phyloP scores from a whole-genome alignment of 352 stramenopile genomes.

The Hyphochytrium catenoides region DNA sequence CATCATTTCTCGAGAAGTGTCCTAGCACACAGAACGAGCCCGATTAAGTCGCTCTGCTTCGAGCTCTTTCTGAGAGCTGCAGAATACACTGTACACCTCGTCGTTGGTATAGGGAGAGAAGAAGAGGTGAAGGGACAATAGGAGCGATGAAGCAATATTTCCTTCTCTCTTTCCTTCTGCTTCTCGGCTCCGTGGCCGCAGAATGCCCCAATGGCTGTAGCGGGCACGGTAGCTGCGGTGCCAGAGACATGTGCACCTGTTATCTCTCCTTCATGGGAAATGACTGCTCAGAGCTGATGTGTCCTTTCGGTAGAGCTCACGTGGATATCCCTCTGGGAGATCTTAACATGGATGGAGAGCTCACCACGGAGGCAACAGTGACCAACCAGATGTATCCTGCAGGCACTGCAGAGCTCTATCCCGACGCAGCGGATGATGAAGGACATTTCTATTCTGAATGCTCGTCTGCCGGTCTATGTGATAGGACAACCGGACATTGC shows the following conservation, averaged over 20 bases:
- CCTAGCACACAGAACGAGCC: too few species aligned
- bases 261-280: conserved; percentile 59
- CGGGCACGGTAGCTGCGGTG: conserved; percentile 39
- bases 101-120: too few species aligned
- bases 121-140: too few species aligned
- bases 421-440: conserved; percentile 14
- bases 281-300: conserved; percentile 50
- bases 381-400: conserved; percentile 38
- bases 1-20: too few species aligned
- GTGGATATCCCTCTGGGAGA: conserved; percentile 77
- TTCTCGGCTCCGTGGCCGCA: conserved; percentile 10
- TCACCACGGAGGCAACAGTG: conserved; percentile 22
- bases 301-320: conserved; percentile 55
- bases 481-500: conserved; percentile 48
- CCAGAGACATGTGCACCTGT: conserved; percentile 54
- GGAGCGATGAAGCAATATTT: too few species aligned
- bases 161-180: too few species aligned
- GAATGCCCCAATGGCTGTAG: conserved; percentile 57
- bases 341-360: conserved; percentile 54
- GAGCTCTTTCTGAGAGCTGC: too few species aligned
- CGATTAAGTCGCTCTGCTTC: too few species aligned
- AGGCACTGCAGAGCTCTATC: conserved; percentile 44
- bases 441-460: conserved; percentile 80
- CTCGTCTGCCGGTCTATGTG: conserved; percentile 74
- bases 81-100: too few species aligned